Conservation (phyloP, 768 basidiomycete genomes). For the Calocera viscosa region DNA sequence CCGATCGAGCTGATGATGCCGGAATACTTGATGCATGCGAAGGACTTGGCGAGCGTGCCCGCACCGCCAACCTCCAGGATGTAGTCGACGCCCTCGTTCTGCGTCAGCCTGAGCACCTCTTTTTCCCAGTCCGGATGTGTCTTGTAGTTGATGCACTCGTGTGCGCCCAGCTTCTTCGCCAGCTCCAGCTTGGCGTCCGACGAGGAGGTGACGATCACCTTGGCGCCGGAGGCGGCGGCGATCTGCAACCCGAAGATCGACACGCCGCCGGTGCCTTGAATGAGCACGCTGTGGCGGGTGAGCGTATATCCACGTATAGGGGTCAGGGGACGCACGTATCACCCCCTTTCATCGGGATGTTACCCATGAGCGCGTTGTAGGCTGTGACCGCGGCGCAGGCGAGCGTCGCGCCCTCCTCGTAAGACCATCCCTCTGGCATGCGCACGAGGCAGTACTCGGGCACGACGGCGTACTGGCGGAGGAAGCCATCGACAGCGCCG, state of each 20-base stretch:
- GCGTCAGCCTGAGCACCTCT: constrained; percentile 35
- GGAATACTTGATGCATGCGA: constrained; percentile 30
- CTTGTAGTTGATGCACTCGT: constrained; percentile 51
- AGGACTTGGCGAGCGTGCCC: constrained; percentile 38
- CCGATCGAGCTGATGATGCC: constrained; percentile 44
- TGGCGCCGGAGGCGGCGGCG: constrained; percentile 49
- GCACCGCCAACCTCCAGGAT: constrained; percentile 43
- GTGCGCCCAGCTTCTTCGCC: constrained; percentile 40
- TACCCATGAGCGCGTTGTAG: constrained; percentile 46
- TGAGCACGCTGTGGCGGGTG: background rate
- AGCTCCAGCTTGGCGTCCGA: constrained; percentile 49
- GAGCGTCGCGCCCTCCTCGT: constrained; percentile 52
- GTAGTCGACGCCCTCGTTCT: constrained; percentile 28
- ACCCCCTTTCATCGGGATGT: constrained; percentile 41
- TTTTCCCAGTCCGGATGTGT: constrained; percentile 46
- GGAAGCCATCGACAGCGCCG: constrained; percentile 23
- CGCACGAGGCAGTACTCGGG: constrained; percentile 34
- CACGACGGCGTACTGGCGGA: constrained; percentile 45
- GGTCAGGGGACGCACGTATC: constrained; percentile 38
- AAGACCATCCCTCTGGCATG: constrained; percentile 46
- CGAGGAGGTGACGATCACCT: constrained; percentile 54
- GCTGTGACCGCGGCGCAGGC: constrained; percentile 54
- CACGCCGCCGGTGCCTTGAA: constrained; percentile 22
- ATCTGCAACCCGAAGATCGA: constrained; percentile 46
- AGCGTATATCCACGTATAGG: background rate